Conservation (phyloP, 2,329 filamentous ascomycete species). For the Beauveria sp. region DNA sequence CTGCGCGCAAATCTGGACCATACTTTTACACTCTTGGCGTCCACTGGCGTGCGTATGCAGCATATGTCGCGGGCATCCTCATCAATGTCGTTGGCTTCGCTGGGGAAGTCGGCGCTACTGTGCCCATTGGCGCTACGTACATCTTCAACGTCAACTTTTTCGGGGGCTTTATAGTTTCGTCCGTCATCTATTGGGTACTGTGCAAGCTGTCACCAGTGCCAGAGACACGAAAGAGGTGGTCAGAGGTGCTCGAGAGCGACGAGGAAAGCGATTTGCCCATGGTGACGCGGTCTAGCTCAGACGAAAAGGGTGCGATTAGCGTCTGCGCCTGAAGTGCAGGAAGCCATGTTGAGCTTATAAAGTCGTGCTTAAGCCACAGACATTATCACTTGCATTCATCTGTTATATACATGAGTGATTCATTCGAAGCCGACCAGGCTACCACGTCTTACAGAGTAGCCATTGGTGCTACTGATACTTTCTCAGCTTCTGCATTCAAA, state of each 20-base stretch:
- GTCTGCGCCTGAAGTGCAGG: neutral
- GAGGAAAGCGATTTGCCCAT: neutral
- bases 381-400: neutral
- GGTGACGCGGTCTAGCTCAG: neutral
- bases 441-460: neutral
- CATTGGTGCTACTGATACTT: conserved; percentile 28
- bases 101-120: conserved; percentile 63
- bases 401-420: neutral
- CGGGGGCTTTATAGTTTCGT: conserved; percentile 67
- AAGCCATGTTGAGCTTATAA: neutral
- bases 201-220: conserved; percentile 65
- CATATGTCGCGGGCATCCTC: conserved; percentile 75
- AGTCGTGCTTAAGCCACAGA: neutral
- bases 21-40: conserved; percentile 71
- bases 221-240: conserved; percentile 67
- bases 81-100: conserved; percentile 91
- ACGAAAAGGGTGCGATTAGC: neutral
- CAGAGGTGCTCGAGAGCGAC: conserved; percentile 48
- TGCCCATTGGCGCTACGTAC: conserved; percentile 73
- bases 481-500: conserved; percentile 45
- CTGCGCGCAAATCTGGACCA: conserved; percentile 53
- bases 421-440: too few species aligned
- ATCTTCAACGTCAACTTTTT: conserved; percentile 93
- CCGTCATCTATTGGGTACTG: conserved; percentile 58
- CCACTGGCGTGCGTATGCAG: conserved; percentile 75